A percentile compares a stretch with the other conserved stretches of the same genome.
These are phyloP conservation scores for Diaporthe sp. DNA, from an alignment of 2,329 filamentous ascomycete genomes.

Conservation along the genomic window DNA sequence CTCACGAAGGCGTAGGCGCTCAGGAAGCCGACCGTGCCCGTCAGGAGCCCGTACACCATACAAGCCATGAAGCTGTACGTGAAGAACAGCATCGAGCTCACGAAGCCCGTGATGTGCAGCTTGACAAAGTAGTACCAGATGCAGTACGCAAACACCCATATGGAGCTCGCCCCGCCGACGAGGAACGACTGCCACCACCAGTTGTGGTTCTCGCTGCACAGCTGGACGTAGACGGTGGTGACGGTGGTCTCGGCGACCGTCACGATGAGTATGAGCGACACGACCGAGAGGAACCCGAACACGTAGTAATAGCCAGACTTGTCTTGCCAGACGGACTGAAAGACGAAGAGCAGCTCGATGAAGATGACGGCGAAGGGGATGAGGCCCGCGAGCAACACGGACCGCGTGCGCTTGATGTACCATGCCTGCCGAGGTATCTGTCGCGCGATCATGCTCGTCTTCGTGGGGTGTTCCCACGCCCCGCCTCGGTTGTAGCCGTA, in stretches of 20 bases:
- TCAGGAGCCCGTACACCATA: constrained; percentile 82
- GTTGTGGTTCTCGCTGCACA: constrained; percentile 87
- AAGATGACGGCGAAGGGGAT: constrained; percentile 90
- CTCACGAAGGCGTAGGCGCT: constrained; percentile 86
- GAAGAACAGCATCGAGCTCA: constrained; percentile 86
- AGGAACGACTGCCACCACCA: constrained; percentile 95
- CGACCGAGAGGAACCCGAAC: constrained; percentile 84
- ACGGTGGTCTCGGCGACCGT: constrained; percentile 87
- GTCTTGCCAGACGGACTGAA: constrained; percentile 89
- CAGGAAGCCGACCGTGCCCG: constrained; percentile 86
- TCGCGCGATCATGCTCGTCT: constrained; percentile 76
- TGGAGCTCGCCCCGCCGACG: constrained; percentile 78
- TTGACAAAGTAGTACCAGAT: constrained; percentile 86
- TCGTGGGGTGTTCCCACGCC: constrained; percentile 84
- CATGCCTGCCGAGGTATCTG: constrained; percentile 81
- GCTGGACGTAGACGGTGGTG: constrained; percentile 83
- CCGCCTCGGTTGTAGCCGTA: constrained; percentile 75
- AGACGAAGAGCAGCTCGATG: constrained; percentile 87
- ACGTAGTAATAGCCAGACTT: constrained; percentile 94
- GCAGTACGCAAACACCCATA: constrained; percentile 88
- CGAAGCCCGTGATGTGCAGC: constrained; percentile 82
- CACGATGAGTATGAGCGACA: constrained; percentile 76
- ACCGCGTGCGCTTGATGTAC: constrained; percentile 74
- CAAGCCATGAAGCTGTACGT: constrained; percentile 86
- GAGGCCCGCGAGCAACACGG: constrained; percentile 77